These are phyloP conservation scores for Xylaria flabelliformis DNA, from an alignment of 495 filamentous ascomycete species.

Conservation along the genomic window DNA sequence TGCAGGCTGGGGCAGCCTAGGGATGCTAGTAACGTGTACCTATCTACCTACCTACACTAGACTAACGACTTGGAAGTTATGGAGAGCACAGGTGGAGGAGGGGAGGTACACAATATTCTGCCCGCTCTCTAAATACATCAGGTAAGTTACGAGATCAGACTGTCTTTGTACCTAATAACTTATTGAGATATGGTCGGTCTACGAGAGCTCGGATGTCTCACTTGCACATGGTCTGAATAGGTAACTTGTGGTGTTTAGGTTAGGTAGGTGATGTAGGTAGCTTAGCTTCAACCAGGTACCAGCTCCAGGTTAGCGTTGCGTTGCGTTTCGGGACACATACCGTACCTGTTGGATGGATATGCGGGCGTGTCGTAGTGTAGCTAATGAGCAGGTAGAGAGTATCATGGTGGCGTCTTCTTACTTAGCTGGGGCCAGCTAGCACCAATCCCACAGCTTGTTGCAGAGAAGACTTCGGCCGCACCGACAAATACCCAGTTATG, in stretches of 20 bases:
- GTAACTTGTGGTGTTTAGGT: neutral
- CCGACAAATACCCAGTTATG: neutral
- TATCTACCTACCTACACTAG: neutral
- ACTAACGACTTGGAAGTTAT: neutral
- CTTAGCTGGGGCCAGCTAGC: neutral
- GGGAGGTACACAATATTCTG: neutral
- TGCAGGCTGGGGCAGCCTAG: constrained; percentile 6
- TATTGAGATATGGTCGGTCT: neutral
- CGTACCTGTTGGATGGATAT: constrained; percentile 8
- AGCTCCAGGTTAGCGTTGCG: neutral
- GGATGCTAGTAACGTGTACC: neutral
- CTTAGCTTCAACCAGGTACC: neutral
- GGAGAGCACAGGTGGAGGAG: neutral
- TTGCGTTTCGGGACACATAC: neutral
- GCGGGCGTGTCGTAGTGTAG: constrained; percentile 12
- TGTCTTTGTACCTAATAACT: neutral
- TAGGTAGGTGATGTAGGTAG: neutral
- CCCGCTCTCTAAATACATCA: neutral
- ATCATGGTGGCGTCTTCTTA: constrained; percentile 8
- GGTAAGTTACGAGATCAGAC: neutral
- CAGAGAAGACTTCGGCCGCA: constrained; percentile 3
- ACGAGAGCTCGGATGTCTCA: neutral
- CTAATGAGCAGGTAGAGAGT: constrained; percentile 7
- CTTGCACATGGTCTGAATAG: neutral
- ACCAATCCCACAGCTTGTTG: neutral